Evolutionary conservation across 345 rosid genomes (phyloP).

Genomic region (Gossypium bickii): DNA sequence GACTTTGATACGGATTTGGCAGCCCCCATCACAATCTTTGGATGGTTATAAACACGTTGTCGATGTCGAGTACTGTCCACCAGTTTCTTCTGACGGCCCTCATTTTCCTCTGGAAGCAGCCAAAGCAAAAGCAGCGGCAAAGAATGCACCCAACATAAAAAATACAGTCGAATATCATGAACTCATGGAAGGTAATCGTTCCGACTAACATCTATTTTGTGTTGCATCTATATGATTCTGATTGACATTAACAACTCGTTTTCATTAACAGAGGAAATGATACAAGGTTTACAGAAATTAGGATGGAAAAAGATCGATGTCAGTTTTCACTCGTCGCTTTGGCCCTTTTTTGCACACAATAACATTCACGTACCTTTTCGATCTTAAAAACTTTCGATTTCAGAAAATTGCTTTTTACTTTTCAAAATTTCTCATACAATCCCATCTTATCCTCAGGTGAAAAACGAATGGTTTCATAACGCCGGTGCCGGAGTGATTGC

Average conservation of each 20-base stretch:
- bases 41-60: slow-evolving; percentile 97
- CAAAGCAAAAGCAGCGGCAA: slow-evolving; percentile 85
- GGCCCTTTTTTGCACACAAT: slow-evolving; percentile 97
- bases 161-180: slow-evolving; percentile 77
- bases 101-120: slow-evolving; percentile 84
- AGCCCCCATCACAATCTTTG: slow-evolving; percentile 84
- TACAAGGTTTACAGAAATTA: slow-evolving; percentile 68
- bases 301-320: slow-evolving; percentile 98
- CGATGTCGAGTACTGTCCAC: slow-evolving; percentile 84
- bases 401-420: background rate
- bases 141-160: slow-evolving; percentile 54
- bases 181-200: slow-evolving; percentile 70
- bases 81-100: slow-evolving; percentile 77
- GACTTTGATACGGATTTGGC: slow-evolving; percentile 11
- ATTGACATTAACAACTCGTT: background rate
- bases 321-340: slow-evolving; percentile 85
- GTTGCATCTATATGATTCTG: background rate
- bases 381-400: background rate
- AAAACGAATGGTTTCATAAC: slow-evolving; percentile 75
- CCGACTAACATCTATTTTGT: background rate
- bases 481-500: slow-evolving; percentile 91
- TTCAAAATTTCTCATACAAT: background rate
- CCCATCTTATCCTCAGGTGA: slow-evolving; percentile 48
- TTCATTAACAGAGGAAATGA: slow-evolving; percentile 80
- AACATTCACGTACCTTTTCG: slow-evolving; percentile 64